These are phyloP conservation scores for Rusavskia elegans DNA, from an alignment of 495 filamentous ascomycete species.

Conservation along the genomic window DNA sequence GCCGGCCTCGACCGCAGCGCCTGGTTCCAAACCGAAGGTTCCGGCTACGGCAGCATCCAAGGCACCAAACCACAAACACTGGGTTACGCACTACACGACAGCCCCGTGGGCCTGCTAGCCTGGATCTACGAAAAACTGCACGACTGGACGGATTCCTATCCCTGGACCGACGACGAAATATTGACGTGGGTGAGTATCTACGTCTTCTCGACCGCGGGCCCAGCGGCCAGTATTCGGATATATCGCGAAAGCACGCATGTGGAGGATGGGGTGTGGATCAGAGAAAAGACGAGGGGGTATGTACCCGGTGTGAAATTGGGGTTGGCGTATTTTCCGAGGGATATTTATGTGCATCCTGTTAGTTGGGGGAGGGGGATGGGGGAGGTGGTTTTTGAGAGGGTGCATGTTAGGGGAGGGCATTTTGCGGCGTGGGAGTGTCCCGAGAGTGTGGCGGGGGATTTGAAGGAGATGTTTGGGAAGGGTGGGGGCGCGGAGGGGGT, in stretches of 20 bases:
- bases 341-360: conserved; percentile 35
- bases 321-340: conserved; percentile 29
- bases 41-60: conserved; percentile 39
- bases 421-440: conserved; percentile 47
- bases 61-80: conserved; percentile 49
- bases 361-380: conserved; percentile 36
- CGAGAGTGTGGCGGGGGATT: conserved; percentile 34
- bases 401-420: conserved; percentile 41
- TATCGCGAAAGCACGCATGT: conserved; percentile 39
- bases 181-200: conserved; percentile 52
- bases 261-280: conserved; percentile 9
- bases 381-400: conserved; percentile 35
- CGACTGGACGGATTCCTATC: conserved; percentile 49
- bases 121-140: conserved; percentile 61
- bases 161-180: conserved; percentile 53
- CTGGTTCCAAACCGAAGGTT: conserved; percentile 37
- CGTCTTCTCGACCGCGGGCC: conserved; percentile 39
- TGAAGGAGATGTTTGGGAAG: conserved; percentile 39
- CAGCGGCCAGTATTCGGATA: conserved; percentile 37
- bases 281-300: conserved; percentile 11
- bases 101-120: conserved; percentile 42
- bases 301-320: conserved; percentile 36
- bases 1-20: conserved; percentile 22
- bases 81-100: conserved; percentile 38
- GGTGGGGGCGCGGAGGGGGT: conserved; percentile 21